phyloP scores from a whole-genome alignment of 2,329 filamentous ascomycete genomes.

The Diaporthe caulivora region DNA sequence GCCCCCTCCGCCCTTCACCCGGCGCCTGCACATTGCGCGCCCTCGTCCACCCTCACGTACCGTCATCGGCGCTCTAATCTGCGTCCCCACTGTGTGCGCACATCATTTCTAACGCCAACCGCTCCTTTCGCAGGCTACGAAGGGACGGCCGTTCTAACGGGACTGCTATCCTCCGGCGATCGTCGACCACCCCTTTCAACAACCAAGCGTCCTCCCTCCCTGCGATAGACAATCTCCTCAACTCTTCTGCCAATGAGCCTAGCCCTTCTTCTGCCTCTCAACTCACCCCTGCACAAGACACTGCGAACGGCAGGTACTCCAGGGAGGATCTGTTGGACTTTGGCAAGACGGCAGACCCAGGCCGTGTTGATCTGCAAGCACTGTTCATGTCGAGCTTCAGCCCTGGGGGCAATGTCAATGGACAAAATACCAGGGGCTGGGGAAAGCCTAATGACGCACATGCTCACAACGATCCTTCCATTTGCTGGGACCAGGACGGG shows the following conservation, averaged over 20 bases:
- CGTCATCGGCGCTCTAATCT: neutral
- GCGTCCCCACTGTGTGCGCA: constrained; percentile 34
- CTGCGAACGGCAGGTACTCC: constrained; percentile 70
- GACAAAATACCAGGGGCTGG: constrained; percentile 75
- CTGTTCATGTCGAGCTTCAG: constrained; percentile 85
- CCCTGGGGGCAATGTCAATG: constrained; percentile 75
- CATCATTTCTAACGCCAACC: constrained; percentile 10
- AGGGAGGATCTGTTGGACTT: constrained; percentile 84
- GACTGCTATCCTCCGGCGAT: constrained; percentile 73
- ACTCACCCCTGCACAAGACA: constrained; percentile 43
- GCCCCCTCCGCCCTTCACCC: no score
- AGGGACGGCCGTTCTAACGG: constrained; percentile 71
- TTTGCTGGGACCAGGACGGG: constrained; percentile 88
- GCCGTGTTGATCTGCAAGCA: constrained; percentile 71
- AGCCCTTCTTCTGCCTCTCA: constrained; percentile 21
- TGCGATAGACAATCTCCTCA: constrained; percentile 40
- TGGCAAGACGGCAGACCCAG: constrained; percentile 66
- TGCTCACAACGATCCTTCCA: constrained; percentile 82
- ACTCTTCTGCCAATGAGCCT: constrained; percentile 35
- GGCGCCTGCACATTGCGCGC: constrained; percentile 1
- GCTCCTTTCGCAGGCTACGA: constrained; percentile 62
- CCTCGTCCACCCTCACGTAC: neutral
- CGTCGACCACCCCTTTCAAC: constrained; percentile 68
- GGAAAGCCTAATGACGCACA: constrained; percentile 82
- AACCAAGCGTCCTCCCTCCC: constrained; percentile 41